phyloP scores from a whole-genome alignment of 2,329 filamentous ascomycete genomes.

The Trichoderma sp. region DNA sequence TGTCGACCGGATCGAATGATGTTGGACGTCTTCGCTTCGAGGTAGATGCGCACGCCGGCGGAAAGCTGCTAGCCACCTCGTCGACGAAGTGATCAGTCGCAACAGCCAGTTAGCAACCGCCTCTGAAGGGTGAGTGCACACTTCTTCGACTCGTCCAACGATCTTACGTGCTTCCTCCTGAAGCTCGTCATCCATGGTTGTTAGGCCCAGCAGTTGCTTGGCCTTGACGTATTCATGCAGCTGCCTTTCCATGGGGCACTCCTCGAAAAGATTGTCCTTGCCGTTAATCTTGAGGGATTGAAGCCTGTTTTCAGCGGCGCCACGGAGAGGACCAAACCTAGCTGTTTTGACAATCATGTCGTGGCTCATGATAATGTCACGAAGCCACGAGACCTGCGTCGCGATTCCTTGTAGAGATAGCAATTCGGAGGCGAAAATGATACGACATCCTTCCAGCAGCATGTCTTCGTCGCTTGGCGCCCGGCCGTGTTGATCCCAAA shows the following conservation, averaged over 20 bases:
- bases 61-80: conserved; percentile 56
- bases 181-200: conserved; percentile 57
- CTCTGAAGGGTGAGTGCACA: conserved; percentile 48
- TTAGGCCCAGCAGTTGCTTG: conserved; percentile 54
- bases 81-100: conserved; percentile 48
- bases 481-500: conserved; percentile 40
- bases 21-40: conserved; percentile 53
- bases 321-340: conserved; percentile 47
- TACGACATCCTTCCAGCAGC: conserved; percentile 56
- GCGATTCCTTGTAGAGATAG: conserved; percentile 40
- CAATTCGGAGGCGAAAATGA: conserved; percentile 55
- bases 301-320: conserved; percentile 46
- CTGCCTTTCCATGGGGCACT: conserved; percentile 54
- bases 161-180: conserved; percentile 59
- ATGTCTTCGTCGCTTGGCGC: conserved; percentile 51
- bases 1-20: conserved; percentile 47
- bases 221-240: conserved; percentile 53
- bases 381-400: conserved; percentile 51
- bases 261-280: conserved; percentile 56
- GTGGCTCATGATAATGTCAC: conserved; percentile 55
- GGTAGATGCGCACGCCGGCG: conserved; percentile 56
- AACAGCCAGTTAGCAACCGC: conserved; percentile 55
- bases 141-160: conserved; percentile 54
- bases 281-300: conserved; percentile 54
- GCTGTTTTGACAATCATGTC: conserved; percentile 43